Percentiles rank a stretch among this genome's conserved stretches.
phyloP scores from a whole-genome alignment of 305 asterid genomes.

The Fraxinus platypoda region DNA sequence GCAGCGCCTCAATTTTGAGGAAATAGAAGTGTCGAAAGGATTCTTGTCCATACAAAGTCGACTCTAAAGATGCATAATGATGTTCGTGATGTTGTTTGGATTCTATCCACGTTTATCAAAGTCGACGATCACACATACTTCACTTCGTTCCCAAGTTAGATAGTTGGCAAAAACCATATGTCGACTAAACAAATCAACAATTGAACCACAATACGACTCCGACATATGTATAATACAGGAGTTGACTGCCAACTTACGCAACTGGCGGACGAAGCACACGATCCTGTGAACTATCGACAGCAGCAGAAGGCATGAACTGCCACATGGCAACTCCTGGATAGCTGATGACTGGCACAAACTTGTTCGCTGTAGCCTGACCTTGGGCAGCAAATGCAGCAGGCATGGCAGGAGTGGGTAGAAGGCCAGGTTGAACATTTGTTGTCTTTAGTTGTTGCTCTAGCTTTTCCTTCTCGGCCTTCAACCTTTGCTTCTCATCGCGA shows the following conservation, averaged over 20 bases:
- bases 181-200: conserved; percentile 31
- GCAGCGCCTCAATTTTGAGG: background rate
- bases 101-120: background rate
- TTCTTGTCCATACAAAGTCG: background rate
- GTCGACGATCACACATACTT: background rate
- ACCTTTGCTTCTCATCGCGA: conserved; percentile 93
- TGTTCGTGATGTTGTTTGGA: background rate
- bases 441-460: conserved; percentile 86
- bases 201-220: conserved; percentile 24
- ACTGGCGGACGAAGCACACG: conserved; percentile 53
- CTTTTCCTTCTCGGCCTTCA: conserved; percentile 91
- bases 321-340: conserved; percentile 59
- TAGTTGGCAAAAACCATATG: conserved; percentile 34
- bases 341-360: conserved; percentile 49
- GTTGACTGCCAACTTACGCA: conserved; percentile 43
- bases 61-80: background rate
- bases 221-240: conserved; percentile 15
- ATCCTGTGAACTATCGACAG: conserved; percentile 54
- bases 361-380: conserved; percentile 67
- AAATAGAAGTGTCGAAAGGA: background rate
- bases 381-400: conserved; percentile 73
- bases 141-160: conserved; percentile 28
- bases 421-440: conserved; percentile 53
- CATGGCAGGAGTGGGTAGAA: conserved; percentile 53
- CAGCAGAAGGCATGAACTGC: conserved; percentile 62